phyloP scores from a whole-genome alignment of 257 asterid genomes.

The Hygrophila difformis region DNA sequence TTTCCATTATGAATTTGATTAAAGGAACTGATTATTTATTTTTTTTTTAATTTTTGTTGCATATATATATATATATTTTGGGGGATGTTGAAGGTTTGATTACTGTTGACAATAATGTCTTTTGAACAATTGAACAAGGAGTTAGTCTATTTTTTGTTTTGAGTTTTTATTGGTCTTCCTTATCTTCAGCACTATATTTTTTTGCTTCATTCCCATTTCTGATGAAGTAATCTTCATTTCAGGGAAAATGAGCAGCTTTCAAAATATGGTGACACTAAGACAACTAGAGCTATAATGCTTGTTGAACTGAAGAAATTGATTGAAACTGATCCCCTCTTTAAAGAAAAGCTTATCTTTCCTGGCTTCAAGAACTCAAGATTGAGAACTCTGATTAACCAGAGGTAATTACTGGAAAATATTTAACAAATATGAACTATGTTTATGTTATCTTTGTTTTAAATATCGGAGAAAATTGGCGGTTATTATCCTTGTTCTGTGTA shows the following conservation, averaged over 20 bases:
- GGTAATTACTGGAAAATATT: slow-evolving; percentile 18
- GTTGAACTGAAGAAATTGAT: slow-evolving; percentile 29
- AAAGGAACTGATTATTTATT: too few relatives aligned
- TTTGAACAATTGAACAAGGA: too few relatives aligned
- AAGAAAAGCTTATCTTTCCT: slow-evolving; percentile 31
- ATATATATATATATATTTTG: too few relatives aligned
- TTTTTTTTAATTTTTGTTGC: too few relatives aligned
- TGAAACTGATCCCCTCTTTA: slow-evolving; percentile 34
- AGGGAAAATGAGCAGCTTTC: slow-evolving; percentile 39
- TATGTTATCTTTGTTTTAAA: background rate
- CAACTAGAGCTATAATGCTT: slow-evolving; percentile 30
- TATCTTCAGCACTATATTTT: too few relatives aligned
- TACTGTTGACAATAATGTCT: too few relatives aligned
- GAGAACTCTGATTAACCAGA: slow-evolving; percentile 32
- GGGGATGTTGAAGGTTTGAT: too few relatives aligned
- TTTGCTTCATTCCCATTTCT: background rate
- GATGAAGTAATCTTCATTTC: background rate
- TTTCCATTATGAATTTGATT: too few relatives aligned
- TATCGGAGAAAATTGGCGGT: background rate
- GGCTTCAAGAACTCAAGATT: slow-evolving; percentile 25
- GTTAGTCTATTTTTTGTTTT: too few relatives aligned
- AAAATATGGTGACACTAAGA: slow-evolving; percentile 35
- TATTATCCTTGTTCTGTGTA: background rate
- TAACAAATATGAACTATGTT: background rate
- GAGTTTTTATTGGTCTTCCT: too few relatives aligned